Evolutionary conservation across 1,284 basidiomycete species (phyloP).

Genomic region (Sanghuangporus sanghuang): DNA sequence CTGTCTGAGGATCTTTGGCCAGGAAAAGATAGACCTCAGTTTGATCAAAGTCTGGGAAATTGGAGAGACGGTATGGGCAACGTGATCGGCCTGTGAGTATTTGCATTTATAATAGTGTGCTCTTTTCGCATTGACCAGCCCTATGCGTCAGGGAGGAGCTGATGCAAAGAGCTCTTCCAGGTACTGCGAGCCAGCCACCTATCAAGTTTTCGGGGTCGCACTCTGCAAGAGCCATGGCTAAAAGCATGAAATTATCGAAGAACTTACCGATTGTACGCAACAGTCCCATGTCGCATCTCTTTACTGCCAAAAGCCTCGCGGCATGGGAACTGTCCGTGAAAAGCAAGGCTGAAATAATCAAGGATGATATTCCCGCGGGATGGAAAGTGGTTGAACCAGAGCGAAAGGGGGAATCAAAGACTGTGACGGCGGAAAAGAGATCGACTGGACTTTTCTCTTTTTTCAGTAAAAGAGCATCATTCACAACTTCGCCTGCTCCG

Average conservation of each 20-base stretch:
- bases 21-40: conserved; percentile 18
- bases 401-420: conserved; percentile 40
- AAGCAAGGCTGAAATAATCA: conserved; percentile 40
- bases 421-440: conserved; percentile 39
- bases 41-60: conserved; percentile 26
- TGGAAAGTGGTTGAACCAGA: conserved; percentile 54
- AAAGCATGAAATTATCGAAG: conserved; percentile 56
- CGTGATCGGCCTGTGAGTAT: conserved; percentile 53
- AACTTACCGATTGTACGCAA: conserved; percentile 44
- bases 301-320: conserved; percentile 61
- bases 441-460: conserved; percentile 62
- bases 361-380: conserved; percentile 56
- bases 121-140: conserved; percentile 14
- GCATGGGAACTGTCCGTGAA: conserved; percentile 70
- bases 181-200: conserved; percentile 37
- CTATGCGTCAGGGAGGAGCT: conserved; percentile 33
- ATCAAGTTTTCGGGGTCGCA: conserved; percentile 49
- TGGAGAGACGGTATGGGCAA: conserved; percentile 41
- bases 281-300: conserved; percentile 61
- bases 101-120: not conserved
- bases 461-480: conserved; percentile 40
- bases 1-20: conserved; percentile 49
- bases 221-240: conserved; percentile 49
- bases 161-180: conserved; percentile 31
- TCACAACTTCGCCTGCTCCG: conserved; percentile 15